Percentiles rank a stretch among this genome's conserved stretches.
Evolutionary conservation across 495 filamentous ascomycete genomes (phyloP).

Genomic region (Lophium mytilinum): DNA sequence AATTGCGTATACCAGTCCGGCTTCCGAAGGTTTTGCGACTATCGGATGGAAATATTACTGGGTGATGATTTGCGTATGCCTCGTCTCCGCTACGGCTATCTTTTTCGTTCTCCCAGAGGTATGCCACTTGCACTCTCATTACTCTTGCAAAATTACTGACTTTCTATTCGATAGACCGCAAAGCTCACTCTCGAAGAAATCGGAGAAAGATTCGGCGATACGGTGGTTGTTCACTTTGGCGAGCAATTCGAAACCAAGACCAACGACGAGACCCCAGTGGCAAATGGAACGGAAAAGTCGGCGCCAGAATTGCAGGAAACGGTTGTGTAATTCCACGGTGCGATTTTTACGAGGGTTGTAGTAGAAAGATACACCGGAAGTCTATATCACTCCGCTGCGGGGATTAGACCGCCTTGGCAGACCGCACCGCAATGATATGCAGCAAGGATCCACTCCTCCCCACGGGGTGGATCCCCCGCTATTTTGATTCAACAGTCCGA

Average conservation of each 20-base stretch:
- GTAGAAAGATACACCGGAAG: no score
- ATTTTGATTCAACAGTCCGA: no score
- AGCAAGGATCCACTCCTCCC: no score
- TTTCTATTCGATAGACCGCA: not conserved
- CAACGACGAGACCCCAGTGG: no score
- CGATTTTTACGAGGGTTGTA: no score
- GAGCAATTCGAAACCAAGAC: not conserved
- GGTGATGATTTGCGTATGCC: not conserved
- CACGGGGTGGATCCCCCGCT: no score
- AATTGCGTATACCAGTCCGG: not conserved
- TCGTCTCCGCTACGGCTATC: not conserved
- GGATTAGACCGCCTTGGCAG: no score
- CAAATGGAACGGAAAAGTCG: no score
- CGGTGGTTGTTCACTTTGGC: not conserved
- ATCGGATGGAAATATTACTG: conserved; percentile 1
- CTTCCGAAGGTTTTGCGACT: not conserved
- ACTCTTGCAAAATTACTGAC: not conserved
- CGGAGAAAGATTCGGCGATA: not conserved
- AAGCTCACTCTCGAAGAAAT: not conserved
- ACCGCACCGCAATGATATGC: no score
- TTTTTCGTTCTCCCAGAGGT: not conserved
- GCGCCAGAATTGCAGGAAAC: no score
- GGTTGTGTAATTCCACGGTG: no score
- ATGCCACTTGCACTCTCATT: not conserved
- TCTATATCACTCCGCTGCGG: no score